Conservation (phyloP, 352 stramenopile genomes). For the Pythium biforme region DNA sequence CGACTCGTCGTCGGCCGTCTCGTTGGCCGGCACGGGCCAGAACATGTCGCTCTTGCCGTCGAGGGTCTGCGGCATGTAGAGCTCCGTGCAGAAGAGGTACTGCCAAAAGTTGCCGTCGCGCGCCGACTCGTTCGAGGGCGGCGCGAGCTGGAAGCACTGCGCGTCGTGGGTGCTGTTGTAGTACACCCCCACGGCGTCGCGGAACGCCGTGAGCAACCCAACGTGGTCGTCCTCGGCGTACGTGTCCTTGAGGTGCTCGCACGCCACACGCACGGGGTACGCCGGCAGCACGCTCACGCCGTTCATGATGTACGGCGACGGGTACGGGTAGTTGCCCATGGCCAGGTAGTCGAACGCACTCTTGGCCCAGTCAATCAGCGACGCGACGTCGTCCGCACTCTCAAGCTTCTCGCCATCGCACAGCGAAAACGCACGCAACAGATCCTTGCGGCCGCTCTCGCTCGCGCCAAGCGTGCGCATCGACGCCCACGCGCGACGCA, state of each 20-base stretch:
- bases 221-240: constrained; percentile 35
- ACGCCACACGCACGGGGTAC: constrained; percentile 89
- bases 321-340: constrained; percentile 97
- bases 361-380: constrained; percentile 64
- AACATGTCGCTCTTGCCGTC: constrained; percentile 88
- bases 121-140: constrained; percentile 57
- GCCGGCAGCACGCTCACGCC: constrained; percentile 80
- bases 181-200: constrained; percentile 72
- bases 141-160: constrained; percentile 52
- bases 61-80: constrained; percentile 65
- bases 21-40: constrained; percentile 69
- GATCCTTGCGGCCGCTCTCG: constrained; percentile 37
- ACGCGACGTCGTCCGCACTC: constrained; percentile 43
- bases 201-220: constrained; percentile 50
- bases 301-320: constrained; percentile 93
- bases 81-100: constrained; percentile 77
- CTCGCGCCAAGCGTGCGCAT: constrained; percentile 57
- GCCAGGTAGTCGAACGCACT: constrained; percentile 91
- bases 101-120: constrained; percentile 65
- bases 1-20: constrained; percentile 52
- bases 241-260: constrained; percentile 53
- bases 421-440: constrained; percentile 46
- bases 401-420: constrained; percentile 52
- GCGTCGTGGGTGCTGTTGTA: constrained; percentile 72
- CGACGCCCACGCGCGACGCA: constrained; percentile 52